Base-by-base conservation (phyloP, 176 grass and related monocot genomes). In the Eleusine coracana region DNA sequence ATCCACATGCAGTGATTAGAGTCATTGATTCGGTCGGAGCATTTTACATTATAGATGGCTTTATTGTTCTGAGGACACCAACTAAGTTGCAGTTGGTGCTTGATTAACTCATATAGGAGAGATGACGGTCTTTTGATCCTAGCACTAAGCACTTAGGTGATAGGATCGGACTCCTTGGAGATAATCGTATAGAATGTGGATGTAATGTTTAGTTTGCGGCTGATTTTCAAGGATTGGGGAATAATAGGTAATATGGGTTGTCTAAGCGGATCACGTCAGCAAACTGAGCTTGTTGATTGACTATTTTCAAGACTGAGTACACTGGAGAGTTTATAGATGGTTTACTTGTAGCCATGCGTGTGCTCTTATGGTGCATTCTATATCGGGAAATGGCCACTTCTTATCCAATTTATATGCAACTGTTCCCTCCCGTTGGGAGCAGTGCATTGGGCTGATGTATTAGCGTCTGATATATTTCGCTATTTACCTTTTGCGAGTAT, bases 1-100 rank as follows among this genome's bases (percentile, higher is more conserved):
- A 77, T 82, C 45, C 70, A 4, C 44, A 42, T 12, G 17, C 31
- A 62, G 38, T 11, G 75, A 73, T 84, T 58, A 39, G 58, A 72
- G 27, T 55, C n/a, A 39, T 59, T 38, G 66, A 77, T 85, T 13
- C 45, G 58, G 37, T 66, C 48, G 18, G 27, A 73, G 55, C 38
- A 37, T 46, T 52, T 21, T 25, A 11, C 25, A 20, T 72, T 27
- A 49, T 73, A 68, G 13, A 44, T 20, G 40, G 1, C 11, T 76
- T 70, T 5, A 58, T n/a, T 60, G 28, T 80, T 74, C 36, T 37
- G 23, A 46, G n/a, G 4, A 50, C 15, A 20, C 10, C 16, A 66
- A 21, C 48, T 7, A 21, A 20, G 9, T 66, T n/a, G 20, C 27
- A 49, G 38, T 68, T 60, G 50, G 17, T 41, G 28, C 27, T 45